phyloP scores from a whole-genome alignment of 148 eudicot genomes.

The Rhododendron vialii region DNA sequence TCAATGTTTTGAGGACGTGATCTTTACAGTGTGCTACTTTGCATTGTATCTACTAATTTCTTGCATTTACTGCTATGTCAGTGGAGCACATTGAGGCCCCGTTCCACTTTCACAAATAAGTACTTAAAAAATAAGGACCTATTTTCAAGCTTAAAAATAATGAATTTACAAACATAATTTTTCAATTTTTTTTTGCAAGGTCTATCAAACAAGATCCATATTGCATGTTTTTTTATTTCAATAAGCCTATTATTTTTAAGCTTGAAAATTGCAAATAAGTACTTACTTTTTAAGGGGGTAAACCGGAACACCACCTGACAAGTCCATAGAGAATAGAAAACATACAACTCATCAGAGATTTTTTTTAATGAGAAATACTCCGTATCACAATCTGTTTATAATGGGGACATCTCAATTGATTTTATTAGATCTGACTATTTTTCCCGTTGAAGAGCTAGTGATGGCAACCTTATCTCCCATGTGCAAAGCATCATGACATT shows the following conservation, averaged over 20 bases:
- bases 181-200: too few relatives aligned
- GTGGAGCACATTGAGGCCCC: not conserved
- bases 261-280: too few relatives aligned
- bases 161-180: too few relatives aligned
- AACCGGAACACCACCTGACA: not conserved
- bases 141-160: too few relatives aligned
- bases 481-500: conserved; percentile 15
- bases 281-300: too few relatives aligned
- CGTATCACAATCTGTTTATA: not conserved
- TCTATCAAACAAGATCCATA: too few relatives aligned
- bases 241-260: too few relatives aligned
- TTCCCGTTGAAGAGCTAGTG: conserved; percentile 33
- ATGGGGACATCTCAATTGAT: conserved; percentile 5
- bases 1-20: not conserved
- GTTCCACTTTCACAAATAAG: too few relatives aligned
- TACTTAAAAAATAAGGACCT: too few relatives aligned
- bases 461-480: conserved; percentile 27
- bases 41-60: not conserved
- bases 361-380: not conserved
- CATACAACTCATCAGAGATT: not conserved
- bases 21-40: not conserved
- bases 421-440: conserved; percentile 24
- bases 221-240: too few relatives aligned
- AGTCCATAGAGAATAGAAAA: not conserved
- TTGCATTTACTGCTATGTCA: not conserved